Base-by-base conservation (phyloP, 371 early-diverging fungal species). In the Mortierella sp. region DNA sequence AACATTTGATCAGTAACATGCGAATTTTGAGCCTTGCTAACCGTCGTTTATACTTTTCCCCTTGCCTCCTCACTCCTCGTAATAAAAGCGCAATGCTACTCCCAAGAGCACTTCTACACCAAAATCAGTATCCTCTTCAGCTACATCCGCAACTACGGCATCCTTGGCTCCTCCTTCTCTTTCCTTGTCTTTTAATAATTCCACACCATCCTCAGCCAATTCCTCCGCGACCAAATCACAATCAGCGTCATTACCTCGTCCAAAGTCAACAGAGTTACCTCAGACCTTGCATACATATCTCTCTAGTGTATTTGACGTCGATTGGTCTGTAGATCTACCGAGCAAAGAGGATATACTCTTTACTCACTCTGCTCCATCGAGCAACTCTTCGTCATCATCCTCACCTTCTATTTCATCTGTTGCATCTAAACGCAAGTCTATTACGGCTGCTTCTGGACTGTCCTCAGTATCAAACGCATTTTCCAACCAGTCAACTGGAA, bases 271-370 rank as follows among this genome's bases (percentile, higher is more conserved):
- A 7, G 76, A 76, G 29, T 26, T 76, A 22, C 76, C 76, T 7
- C 76, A 76, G 58, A 66, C 76, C 15, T 29, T 76, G 12, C 55
- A 76, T 26, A 55, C 26, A 9, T 76, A 76, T 26, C 70, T 76
- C 4, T 61, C 76, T 0, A 40, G 55, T 28, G 76, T 70, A 31
- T 76, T 76, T 61, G 67, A 76, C 45, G 76, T 76, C 12, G 62
- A 76, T 56, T 76, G 76, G 76, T 66, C 76, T 23, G 76, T 76
- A 0, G 76, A 45, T 6, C 45, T 70, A 8, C 51, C 70, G 40
- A 57, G 29, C 23, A 60, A 47, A 10, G 76, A 76, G 32, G 76
- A 76, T 28, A 62, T 66, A 0, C 58, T 70, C 26, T 76, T 58
- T 31, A 76, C 76, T 29, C 62, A 55, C 42, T n/a, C n/a, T n/a